Conservation (phyloP, 148 eudicot genomes). For the Camellia japonica region DNA sequence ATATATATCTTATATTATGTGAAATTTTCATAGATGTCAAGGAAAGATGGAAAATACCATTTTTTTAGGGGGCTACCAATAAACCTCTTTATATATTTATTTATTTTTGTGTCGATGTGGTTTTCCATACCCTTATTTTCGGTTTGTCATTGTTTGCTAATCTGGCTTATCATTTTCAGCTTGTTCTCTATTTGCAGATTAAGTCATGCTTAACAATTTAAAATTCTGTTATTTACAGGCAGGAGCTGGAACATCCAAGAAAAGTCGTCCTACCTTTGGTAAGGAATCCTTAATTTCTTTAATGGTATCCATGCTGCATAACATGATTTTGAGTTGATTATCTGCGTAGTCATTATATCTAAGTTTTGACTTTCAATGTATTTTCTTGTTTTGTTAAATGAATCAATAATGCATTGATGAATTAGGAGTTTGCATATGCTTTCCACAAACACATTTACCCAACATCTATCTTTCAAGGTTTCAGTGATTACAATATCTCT, state of each 20-base stretch:
- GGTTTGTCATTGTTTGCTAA: no score
- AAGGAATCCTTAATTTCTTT: neutral
- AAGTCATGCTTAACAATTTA: constrained; percentile 1
- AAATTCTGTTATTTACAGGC: constrained; percentile 38
- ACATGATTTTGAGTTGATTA: no score
- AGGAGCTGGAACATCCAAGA: constrained; percentile 69
- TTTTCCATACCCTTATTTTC: no score
- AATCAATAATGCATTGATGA: neutral
- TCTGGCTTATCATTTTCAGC: neutral
- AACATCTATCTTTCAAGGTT: neutral
- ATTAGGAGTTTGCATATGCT: neutral
- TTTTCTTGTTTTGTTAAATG: neutral
- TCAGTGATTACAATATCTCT: neutral
- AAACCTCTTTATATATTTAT: no score
- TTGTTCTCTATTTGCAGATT: constrained; percentile 1
- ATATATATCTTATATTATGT: no score
- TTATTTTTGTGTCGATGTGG: no score
- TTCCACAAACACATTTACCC: neutral
- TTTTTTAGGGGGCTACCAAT: no score
- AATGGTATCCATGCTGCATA: neutral
- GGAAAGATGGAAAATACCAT: no score
- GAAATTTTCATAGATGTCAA: no score
- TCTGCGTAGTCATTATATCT: no score
- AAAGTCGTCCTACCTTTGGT: constrained; percentile 61
- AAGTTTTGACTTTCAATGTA: neutral